Evolutionary conservation across 2,329 filamentous ascomycete genomes (phyloP), one percentile per base, ranked within the genome.

Genomic region (Pyricularia sp.): DNA sequence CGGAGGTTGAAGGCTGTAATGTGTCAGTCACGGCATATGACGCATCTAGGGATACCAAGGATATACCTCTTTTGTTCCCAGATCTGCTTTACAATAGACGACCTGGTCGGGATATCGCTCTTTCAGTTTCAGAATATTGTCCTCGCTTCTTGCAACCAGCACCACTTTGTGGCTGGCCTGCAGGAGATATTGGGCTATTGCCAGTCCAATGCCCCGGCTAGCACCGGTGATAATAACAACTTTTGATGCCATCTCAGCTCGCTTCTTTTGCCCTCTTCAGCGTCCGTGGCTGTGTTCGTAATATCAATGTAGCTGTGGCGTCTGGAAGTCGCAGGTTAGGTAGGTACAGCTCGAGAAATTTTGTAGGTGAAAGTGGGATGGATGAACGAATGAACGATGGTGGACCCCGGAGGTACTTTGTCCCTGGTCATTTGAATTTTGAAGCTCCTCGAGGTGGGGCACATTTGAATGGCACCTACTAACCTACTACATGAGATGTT

Each of bases 211-310:
- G 30, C 88, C 88, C 69, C 86, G 85, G 77, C 86, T 89, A 23
- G 87, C 87, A 33, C 88, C 88, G 2, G 87, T 90, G 42, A 94
- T 81, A 70, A 93, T 88, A 75, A 93, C 86, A 26, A 87, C 88
- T 76, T 92, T 91, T 9, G 84, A 78, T n/a, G 81, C 68, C 80
- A 85, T 83, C 69, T 71, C 77, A 23, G 68, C 64, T 20, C 11
- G 25, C 31, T 64, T 55, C 36, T 66, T 30, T 14, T 42, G 31
- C 5, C 11, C 17, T 61, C 10, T 64, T 58, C 30, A 14, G 50
- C 10, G 30, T 2, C 11, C 1, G 7, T 36, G n/a, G 3, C n/a
- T 1, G 64, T 31, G 14, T 3, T 14, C 14, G 58, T 25, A 17
- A 61, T 61, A 17, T 4, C 4, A 25, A 12, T 14, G 20, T 25